A percentile compares a stretch with the other conserved stretches of the same genome.
phyloP scores from a whole-genome alignment of 2,329 filamentous ascomycete species.

The Neoarthrinium moseri region DNA sequence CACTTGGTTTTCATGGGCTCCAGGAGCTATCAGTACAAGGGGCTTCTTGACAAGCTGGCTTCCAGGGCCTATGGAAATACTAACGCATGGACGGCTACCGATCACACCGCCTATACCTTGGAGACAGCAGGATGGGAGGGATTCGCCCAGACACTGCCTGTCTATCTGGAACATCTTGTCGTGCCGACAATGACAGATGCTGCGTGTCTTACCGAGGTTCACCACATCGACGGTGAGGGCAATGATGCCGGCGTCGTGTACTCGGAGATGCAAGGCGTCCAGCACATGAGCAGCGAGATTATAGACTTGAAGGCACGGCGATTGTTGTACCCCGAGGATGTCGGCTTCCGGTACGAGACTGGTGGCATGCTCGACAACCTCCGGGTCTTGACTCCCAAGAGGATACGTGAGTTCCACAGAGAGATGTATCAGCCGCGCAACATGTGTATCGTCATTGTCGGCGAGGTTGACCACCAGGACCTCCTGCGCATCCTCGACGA shows the following conservation, averaged over 20 bases:
- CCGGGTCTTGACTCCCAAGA: conserved; percentile 79
- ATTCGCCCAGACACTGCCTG: conserved; percentile 88
- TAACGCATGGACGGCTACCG: conserved; percentile 95
- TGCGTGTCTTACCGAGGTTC: conserved; percentile 91
- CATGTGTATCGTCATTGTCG: conserved; percentile 86
- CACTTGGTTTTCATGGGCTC: conserved; percentile 88
- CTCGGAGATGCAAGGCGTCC: conserved; percentile 96
- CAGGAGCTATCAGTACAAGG: conserved; percentile 90
- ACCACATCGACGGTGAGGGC: conserved; percentile 89
- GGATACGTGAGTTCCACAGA: conserved; percentile 90
- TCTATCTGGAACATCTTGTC: conserved; percentile 93
- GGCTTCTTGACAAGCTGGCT: conserved; percentile 89
- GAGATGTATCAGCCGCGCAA: conserved; percentile 99
- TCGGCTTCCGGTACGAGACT: conserved; percentile 97
- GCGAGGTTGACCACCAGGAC: conserved; percentile 81
- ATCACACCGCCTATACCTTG: conserved; percentile 94
- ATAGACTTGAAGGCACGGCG: conserved; percentile 83
- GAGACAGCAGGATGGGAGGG: conserved; percentile 97
- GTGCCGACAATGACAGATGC: conserved; percentile 90
- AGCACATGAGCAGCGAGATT: conserved; percentile 80
- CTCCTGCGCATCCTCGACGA: conserved; percentile 78
- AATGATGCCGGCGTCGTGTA: conserved; percentile 97
- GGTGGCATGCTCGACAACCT: conserved; percentile 94
- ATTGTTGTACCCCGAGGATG: conserved; percentile 80
- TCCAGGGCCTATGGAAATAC: conserved; percentile 91